Evolutionary conservation across 2,329 filamentous ascomycete species (phyloP), one percentile per base, ranked within the genome.

Genomic region (Xylaria sp.): DNA sequence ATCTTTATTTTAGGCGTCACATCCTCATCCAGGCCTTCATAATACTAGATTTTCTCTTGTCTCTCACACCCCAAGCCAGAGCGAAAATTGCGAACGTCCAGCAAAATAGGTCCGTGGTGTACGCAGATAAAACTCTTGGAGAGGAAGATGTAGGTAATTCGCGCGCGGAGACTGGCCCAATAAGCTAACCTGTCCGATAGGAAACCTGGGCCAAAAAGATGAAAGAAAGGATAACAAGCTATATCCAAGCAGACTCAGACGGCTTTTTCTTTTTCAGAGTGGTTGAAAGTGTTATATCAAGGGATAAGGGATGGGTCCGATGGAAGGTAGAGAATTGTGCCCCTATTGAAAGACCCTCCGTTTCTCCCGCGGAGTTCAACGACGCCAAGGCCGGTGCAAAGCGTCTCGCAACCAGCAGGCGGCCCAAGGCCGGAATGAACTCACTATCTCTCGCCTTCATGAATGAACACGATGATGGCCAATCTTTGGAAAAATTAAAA

Each of bases 271-370:
- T 98, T 81, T 92, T 94, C 81, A 91, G 96, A 48, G 97, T 98
- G 89, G 94, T 99, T 39, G 95, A 98, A 79, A 98, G 94, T 13
- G 95, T 99, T 39, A 88, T 99, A 37, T 93, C 94, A 28, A 88
- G 96, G 72, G 96, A 99, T 81, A 98, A 98, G 84, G 98, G 98
- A 78, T 99, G 97, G 97, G 94, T 97, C 54, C 91, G 94, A 71
- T 99, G 96, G 96, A 99, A 99, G 82, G 91, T 95, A 69, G 94
- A 98, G 79, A 93, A 91, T 73, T 99, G 96, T 79, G 93, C 94
- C 28, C 88, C 91, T 6, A 98, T 99, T 76, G 90, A 94, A 77
- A 88, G 89, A 69, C 88, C 92, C 25, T 84, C 93, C 12, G 87
- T 98, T 37, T 86, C 90, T 2, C 86, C 91, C 0, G 82, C 88